Percentiles rank a stretch among this genome's conserved stretches.
phyloP scores from a whole-genome alignment of 306 rosid species.

The Castanea crenata region DNA sequence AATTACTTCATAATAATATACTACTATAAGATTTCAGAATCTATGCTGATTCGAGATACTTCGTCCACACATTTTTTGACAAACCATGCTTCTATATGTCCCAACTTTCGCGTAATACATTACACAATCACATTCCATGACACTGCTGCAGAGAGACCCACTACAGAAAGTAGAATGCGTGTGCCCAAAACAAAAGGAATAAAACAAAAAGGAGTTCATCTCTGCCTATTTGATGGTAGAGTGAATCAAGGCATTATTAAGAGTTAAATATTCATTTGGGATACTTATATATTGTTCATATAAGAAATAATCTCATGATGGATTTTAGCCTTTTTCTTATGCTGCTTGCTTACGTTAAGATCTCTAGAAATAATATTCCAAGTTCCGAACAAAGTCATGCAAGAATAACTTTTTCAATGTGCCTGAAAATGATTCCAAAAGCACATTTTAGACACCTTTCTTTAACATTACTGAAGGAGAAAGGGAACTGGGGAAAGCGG shows the following conservation, averaged over 20 bases:
- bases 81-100: neutral
- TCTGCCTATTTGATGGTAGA: neutral
- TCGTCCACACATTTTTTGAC: neutral
- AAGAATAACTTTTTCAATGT: neutral
- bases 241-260: neutral
- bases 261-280: neutral
- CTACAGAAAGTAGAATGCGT: neutral
- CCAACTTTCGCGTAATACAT: neutral
- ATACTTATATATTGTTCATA: neutral
- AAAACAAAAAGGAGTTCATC: neutral
- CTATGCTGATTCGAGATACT: neutral
- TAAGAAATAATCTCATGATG: neutral
- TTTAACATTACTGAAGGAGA: neutral
- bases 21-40: neutral
- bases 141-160: neutral
- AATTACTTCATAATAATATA: neutral
- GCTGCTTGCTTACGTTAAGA: neutral
- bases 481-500: neutral
- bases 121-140: neutral
- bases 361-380: neutral
- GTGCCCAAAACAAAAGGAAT: neutral
- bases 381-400: neutral
- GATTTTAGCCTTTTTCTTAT: neutral
- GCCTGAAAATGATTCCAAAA: neutral
- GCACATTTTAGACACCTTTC: conserved; percentile 4